These are phyloP conservation scores for Suillus bovinus DNA, from an alignment of 768 basidiomycete genomes.

Conservation along the genomic window DNA sequence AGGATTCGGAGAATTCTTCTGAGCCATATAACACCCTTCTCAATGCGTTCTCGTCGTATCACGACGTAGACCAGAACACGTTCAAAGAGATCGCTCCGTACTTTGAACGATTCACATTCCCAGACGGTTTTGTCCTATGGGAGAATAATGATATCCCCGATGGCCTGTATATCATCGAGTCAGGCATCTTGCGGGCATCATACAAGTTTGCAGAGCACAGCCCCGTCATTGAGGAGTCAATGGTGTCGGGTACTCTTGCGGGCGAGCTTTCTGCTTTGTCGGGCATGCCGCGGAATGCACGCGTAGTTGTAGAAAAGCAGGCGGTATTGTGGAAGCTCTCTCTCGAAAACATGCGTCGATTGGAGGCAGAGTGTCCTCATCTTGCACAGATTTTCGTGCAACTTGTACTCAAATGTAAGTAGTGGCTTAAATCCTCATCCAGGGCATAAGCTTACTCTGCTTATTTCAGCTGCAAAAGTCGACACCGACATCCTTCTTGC, in stretches of 20 bases:
- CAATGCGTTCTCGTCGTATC: conserved; percentile 79
- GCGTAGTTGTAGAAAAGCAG: conserved; percentile 76
- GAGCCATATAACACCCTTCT: conserved; percentile 78
- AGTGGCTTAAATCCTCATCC: not conserved
- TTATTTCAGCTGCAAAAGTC: conserved; percentile 55
- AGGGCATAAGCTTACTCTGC: not conserved
- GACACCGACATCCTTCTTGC: conserved; percentile 63
- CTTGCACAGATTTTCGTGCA: conserved; percentile 65
- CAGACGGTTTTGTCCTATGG: conserved; percentile 71
- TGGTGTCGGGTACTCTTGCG: conserved; percentile 91
- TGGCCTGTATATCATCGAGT: conserved; percentile 87
- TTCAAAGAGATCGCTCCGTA: conserved; percentile 69
- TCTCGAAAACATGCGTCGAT: conserved; percentile 48
- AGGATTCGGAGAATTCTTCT: conserved; percentile 30
- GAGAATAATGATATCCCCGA: conserved; percentile 72
- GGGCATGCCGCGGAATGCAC: conserved; percentile 78
- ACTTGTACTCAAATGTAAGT: conserved; percentile 73
- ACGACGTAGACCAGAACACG: conserved; percentile 51
- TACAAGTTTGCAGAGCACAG: conserved; percentile 77
- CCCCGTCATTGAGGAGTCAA: conserved; percentile 77
- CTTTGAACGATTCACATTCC: conserved; percentile 61
- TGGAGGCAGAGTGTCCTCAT: conserved; percentile 71
- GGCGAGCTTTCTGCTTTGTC: conserved; percentile 90
- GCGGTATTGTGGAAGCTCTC: conserved; percentile 83
- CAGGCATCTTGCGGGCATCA: conserved; percentile 80